Evolutionary conservation across 208 protist genomes (phyloP).

Genomic region (Jaenimonas drosophilae): DNA sequence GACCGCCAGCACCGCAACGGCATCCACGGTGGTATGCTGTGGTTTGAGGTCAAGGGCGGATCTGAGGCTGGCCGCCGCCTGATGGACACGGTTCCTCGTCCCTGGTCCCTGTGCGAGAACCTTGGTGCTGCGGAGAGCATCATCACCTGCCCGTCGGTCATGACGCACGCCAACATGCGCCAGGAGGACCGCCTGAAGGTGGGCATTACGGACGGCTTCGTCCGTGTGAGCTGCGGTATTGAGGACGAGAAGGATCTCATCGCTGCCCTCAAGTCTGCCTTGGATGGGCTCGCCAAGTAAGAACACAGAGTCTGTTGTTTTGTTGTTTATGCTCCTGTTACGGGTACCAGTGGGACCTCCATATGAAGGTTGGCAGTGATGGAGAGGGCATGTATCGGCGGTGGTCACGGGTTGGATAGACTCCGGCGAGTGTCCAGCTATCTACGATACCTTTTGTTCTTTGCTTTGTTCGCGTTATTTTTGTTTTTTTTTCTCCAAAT

Average conservation of each 20-base stretch:
- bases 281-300: constrained; percentile 48
- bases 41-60: constrained; percentile 88
- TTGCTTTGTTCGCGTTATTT: constrained; percentile 2
- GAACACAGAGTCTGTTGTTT: constrained; percentile 3
- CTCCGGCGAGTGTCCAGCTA: not conserved
- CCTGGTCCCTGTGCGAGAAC: constrained; percentile 89
- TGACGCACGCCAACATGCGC: constrained; percentile 96
- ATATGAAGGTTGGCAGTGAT: too few species aligned
- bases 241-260: constrained; percentile 92
- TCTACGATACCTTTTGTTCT: constrained; percentile 2
- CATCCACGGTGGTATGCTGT: constrained; percentile 84
- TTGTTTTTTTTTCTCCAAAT: not conserved
- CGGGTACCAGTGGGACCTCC: too few species aligned
- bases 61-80: constrained; percentile 54
- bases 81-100: constrained; percentile 76
- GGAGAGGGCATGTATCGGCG: not conserved
- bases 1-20: constrained; percentile 84
- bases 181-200: constrained; percentile 85
- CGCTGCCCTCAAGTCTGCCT: constrained; percentile 74
- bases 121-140: constrained; percentile 93
- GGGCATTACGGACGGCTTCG: constrained; percentile 91
- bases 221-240: constrained; percentile 91
- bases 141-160: constrained; percentile 92
- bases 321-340: too few species aligned
- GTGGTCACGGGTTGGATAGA: not conserved